phyloP scores from a whole-genome alignment of 495 filamentous ascomycete species.

The Gamarada debralockiae region DNA sequence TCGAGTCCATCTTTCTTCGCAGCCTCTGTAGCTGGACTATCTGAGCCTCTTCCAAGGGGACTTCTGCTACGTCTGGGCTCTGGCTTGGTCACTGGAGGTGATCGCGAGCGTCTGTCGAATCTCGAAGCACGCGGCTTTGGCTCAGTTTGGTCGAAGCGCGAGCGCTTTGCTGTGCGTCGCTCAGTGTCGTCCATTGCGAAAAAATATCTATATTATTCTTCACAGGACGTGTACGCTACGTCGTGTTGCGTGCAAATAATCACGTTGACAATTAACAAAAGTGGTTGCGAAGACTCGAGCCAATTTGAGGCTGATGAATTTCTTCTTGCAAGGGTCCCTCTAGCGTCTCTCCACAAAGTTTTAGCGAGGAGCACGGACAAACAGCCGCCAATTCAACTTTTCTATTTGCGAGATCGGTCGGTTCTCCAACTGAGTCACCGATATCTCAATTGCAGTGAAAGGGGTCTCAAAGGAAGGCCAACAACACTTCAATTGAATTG shows the following conservation, averaged over 20 bases:
- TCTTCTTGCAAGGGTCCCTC: slow-evolving; percentile 10
- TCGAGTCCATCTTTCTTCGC: slow-evolving; percentile 50
- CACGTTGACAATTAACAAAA: background rate
- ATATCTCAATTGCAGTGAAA: too few relatives aligned
- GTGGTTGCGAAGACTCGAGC: background rate
- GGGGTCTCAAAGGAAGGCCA: background rate
- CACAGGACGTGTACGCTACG: background rate
- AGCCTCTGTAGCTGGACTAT: slow-evolving; percentile 28
- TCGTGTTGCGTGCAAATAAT: background rate
- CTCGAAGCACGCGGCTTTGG: slow-evolving; percentile 64
- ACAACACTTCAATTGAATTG: background rate
- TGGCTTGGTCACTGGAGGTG: slow-evolving; percentile 54
- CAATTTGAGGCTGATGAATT: background rate
- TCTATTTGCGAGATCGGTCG: too few relatives aligned
- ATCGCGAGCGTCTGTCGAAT: slow-evolving; percentile 85
- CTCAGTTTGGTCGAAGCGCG: slow-evolving; percentile 88
- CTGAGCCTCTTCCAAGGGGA: slow-evolving; percentile 56
- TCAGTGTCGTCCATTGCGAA: slow-evolving; percentile 74
- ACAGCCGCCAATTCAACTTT: too few relatives aligned
- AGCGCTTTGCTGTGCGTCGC: slow-evolving; percentile 71
- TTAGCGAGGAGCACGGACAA: too few relatives aligned
- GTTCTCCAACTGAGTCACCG: too few relatives aligned
- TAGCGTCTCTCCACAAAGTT: too few relatives aligned
- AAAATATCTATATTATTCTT: background rate
- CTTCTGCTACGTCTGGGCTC: slow-evolving; percentile 73